Evolutionary conservation across 371 early-diverging fungal genomes (phyloP).

Genomic region (Lichtheimia hyalospora): DNA sequence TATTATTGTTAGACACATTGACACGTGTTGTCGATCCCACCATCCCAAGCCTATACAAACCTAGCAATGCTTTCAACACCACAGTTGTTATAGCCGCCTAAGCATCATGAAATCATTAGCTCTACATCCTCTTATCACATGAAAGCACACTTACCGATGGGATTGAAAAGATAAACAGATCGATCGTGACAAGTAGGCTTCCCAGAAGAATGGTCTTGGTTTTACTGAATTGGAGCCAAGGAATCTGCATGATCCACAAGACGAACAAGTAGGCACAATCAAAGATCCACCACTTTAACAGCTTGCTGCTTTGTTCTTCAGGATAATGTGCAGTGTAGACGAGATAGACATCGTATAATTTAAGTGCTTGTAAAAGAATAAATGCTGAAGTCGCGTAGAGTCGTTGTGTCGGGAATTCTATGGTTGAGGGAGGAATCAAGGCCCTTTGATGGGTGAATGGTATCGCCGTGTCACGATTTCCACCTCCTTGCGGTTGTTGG

Average conservation of each 20-base stretch:
- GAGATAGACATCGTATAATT: conserved; percentile 23
- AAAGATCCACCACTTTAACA: conserved; percentile 33
- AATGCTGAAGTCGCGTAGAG: conserved; percentile 38
- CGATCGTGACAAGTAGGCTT: conserved; percentile 10
- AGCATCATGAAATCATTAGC: neutral
- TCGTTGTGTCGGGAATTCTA: conserved; percentile 50
- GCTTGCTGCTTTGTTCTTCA: conserved; percentile 22
- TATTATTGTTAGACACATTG: neutral
- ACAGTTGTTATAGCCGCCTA: conserved; percentile 13
- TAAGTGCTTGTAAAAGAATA: conserved; percentile 31
- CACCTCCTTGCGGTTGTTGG: conserved; percentile 13
- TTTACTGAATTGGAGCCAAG: conserved; percentile 46
- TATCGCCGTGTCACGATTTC: conserved; percentile 6
- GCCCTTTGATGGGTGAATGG: conserved; percentile 31
- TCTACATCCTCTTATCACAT: too few species aligned
- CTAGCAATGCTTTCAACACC: conserved; percentile 13
- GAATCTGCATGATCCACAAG: conserved; percentile 39
- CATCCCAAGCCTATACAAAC: conserved; percentile 1
- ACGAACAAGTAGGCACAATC: conserved; percentile 31
- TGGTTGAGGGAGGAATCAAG: conserved; percentile 32
- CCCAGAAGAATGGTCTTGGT: conserved; percentile 28
- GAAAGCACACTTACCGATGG: conserved; percentile 26
- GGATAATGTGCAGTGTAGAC: conserved; percentile 28
- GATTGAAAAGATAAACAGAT: conserved; percentile 28
- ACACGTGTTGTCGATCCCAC: neutral